These are phyloP conservation scores for Zygoascus bituminiphila DNA, from an alignment of 805 yeast genomes.

Conservation along the genomic window DNA sequence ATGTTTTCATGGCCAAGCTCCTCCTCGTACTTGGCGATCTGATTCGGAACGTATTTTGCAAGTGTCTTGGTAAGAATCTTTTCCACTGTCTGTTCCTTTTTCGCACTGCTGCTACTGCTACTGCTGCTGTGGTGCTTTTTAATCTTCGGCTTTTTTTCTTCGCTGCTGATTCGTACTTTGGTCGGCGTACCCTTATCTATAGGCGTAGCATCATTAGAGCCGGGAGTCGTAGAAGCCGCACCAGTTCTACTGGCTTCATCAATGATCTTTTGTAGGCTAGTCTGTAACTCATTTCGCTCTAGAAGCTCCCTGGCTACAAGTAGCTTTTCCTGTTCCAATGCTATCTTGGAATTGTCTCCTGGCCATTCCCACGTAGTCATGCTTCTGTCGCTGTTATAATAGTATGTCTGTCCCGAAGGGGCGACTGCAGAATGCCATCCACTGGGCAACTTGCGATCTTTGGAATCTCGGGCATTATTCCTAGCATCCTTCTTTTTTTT, in stretches of 20 bases:
- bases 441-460: conserved; percentile 35
- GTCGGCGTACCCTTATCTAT: neutral
- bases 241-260: conserved; percentile 29
- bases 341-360: conserved; percentile 14
- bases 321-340: conserved; percentile 1
- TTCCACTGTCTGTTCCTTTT: conserved; percentile 1
- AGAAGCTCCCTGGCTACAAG: conserved; percentile 1
- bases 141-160: neutral
- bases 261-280: conserved; percentile 32
- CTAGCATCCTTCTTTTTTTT: conserved; percentile 1
- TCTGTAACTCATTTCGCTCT: conserved; percentile 15
- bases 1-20: conserved; percentile 65
- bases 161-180: neutral
- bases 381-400: conserved; percentile 42
- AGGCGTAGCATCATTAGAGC: conserved; percentile 19
- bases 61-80: conserved; percentile 31
- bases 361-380: conserved; percentile 59
- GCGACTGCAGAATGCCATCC: conserved; percentile 61
- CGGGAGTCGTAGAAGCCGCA: conserved; percentile 11
- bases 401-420: conserved; percentile 40
- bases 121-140: conserved; percentile 10
- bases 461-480: neutral
- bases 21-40: conserved; percentile 55
- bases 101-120: conserved; percentile 1
- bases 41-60: conserved; percentile 73